Conservation (phyloP, 768 basidiomycete genomes). For the Rhodosporidiobolus sp. region DNA sequence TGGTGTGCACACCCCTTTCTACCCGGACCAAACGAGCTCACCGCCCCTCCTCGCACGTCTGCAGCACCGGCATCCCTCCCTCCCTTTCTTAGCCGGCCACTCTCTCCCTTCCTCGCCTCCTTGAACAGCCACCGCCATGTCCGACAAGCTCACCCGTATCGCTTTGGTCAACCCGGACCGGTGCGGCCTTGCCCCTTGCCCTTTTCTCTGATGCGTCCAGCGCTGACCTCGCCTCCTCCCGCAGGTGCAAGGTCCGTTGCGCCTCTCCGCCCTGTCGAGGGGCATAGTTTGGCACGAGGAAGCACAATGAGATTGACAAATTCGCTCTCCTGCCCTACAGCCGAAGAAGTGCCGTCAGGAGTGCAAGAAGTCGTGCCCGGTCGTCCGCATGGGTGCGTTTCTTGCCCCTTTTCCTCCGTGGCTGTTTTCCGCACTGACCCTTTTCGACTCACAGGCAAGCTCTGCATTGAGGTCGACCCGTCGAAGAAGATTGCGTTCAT, state of each 20-base stretch:
- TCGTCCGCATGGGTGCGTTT: constrained; percentile 86
- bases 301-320: not conserved
- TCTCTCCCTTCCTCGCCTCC: not conserved
- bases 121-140: constrained; percentile 54
- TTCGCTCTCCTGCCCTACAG: constrained; percentile 46
- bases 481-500: constrained; percentile 85
- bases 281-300: no score
- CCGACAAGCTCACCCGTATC: constrained; percentile 86
- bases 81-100: not conserved
- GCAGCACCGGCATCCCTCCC: not conserved
- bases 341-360: constrained; percentile 88
- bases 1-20: no score
- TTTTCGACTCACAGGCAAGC: constrained; percentile 64
- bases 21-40: no score
- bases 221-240: not conserved
- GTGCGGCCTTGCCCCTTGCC: not conserved
- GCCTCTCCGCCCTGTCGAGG: not conserved
- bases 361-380: constrained; percentile 98
- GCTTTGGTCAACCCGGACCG: constrained; percentile 65
- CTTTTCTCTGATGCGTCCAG: not conserved
- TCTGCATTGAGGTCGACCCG: constrained; percentile 96
- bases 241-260: constrained; percentile 23
- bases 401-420: not conserved
- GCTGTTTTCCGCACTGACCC: no score
- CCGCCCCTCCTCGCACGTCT: no score